Evolutionary conservation across 345 rosid species (phyloP), one percentile per base, ranked within the genome.

Genomic region (Rhodomyrtus tomentosa): DNA sequence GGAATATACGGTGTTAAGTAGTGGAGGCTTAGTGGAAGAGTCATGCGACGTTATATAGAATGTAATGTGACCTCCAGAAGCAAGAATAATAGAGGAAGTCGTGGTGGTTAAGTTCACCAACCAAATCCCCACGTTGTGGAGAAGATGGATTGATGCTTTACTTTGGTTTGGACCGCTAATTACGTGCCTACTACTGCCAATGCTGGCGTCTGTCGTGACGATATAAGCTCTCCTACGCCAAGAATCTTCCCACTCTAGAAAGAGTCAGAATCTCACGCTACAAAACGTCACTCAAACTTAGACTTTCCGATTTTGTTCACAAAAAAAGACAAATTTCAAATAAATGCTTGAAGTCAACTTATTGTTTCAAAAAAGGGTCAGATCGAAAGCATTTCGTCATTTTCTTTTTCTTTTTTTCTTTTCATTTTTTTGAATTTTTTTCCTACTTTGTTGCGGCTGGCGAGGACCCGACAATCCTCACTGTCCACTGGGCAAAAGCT

Each of bases 1-100:
- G 24, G 76, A 68, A 68, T 36, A 68, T 9, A 21, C 20, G 45
- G 45, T 68, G 76, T 42, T 21, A 20, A 68, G 76, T 68, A 36
- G 76, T 36, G 76, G 24, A 18, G 76, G 76, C 24, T 32, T 68
- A 18, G 76, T 68, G 45, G 45, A 68, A 68, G 76, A 36, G 76
- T 36, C 45, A 24, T 68, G 76, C 25, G 13, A 36, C 4, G 24
- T 68, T 68, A 68, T 21, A 18, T 32, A 18, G 45, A 32, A 68
- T 32, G 76, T 36, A 68, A 68, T 68, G 45, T 16, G 76, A 68
- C 45, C 45, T 32, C 11, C 9, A 8, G 76, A 68, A 68, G 45
- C 76, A 68, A 68, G 76, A 68, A 68, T 68, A 68, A 68, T 68
- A 38, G 76, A 68, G 76, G 76, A 18, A 36, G 76, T 68, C 76